Conservation (phyloP, 768 basidiomycete genomes). For the Filobasidium wieringae region DNA sequence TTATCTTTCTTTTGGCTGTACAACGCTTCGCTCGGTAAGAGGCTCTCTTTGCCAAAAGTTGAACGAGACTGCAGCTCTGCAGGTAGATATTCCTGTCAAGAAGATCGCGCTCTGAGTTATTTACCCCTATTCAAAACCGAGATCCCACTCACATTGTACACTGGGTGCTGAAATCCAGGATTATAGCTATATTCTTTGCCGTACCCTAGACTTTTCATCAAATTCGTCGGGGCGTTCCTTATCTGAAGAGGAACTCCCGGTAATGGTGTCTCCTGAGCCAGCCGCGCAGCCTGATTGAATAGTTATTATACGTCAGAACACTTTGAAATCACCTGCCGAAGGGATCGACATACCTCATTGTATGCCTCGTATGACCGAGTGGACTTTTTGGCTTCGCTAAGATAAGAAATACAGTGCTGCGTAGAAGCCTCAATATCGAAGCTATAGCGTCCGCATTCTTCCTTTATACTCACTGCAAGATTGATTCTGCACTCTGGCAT, state of each 20-base stretch:
- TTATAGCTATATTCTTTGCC: conserved; percentile 56
- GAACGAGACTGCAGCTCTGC: conserved; percentile 38
- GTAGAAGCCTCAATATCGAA: background rate
- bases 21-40: conserved; percentile 45
- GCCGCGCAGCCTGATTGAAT: conserved; percentile 47
- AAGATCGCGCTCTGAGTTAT: background rate
- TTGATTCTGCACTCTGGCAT: conserved; percentile 36
- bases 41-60: conserved; percentile 39
- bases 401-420: conserved; percentile 57
- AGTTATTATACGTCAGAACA: too few species aligned
- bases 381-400: conserved; percentile 71
- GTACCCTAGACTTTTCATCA: conserved; percentile 62
- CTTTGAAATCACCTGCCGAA: too few species aligned
- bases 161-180: conserved; percentile 57
- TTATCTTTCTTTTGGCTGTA: conserved; percentile 38
- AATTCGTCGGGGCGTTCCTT: conserved; percentile 61
- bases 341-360: conserved; percentile 41
- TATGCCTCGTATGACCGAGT: conserved; percentile 71
- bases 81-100: conserved; percentile 51
- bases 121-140: too few species aligned
- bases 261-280: conserved; percentile 46
- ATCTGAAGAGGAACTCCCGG: conserved; percentile 58
- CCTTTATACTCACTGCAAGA: conserved; percentile 25
- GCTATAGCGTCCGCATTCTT: background rate
- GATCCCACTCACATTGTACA: conserved; percentile 40